Conservation (phyloP, 208 protist species). For the Acanthamoeba polyphaga region DNA sequence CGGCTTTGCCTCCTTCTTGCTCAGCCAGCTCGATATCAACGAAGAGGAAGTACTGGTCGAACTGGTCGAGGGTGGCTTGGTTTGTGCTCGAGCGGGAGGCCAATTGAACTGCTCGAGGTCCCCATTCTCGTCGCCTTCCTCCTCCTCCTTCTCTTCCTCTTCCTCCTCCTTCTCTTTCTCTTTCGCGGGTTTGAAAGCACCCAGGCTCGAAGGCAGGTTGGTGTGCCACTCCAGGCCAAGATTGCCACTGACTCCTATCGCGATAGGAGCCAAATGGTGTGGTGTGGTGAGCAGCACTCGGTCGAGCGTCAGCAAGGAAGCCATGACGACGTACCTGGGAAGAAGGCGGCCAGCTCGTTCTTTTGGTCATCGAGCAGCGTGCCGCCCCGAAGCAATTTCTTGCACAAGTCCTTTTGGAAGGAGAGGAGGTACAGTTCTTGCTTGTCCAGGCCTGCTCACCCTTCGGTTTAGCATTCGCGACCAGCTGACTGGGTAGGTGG, state of each 20-base stretch:
- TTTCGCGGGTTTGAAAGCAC: neutral
- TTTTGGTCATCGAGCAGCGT: conserved; percentile 30
- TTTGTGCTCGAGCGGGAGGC: neutral
- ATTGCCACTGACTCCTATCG: conserved; percentile 31
- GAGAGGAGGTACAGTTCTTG: neutral
- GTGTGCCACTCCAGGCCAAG: conserved; percentile 11
- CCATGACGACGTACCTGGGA: conserved; percentile 3
- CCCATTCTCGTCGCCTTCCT: neutral
- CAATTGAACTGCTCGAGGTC: neutral
- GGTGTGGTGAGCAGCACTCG: too few species aligned
- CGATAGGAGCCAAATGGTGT: too few species aligned
- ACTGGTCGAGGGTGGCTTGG: too few species aligned
- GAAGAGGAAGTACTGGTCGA: neutral
- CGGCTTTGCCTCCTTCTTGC: neutral
- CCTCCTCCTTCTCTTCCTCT: neutral
- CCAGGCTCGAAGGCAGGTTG: conserved; percentile 32
- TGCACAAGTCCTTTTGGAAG: neutral
- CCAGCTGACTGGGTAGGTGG: neutral
- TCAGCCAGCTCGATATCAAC: neutral
- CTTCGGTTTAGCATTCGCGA: neutral
- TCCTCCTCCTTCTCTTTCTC: neutral
- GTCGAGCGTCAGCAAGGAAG: neutral
- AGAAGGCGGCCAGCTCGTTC: conserved; percentile 5
- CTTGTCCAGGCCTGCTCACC: neutral
- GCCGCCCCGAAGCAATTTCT: conserved; percentile 13